Conservation (phyloP, 192 early-diverging fungal genomes). For the Entophlyctis helioformis region DNA sequence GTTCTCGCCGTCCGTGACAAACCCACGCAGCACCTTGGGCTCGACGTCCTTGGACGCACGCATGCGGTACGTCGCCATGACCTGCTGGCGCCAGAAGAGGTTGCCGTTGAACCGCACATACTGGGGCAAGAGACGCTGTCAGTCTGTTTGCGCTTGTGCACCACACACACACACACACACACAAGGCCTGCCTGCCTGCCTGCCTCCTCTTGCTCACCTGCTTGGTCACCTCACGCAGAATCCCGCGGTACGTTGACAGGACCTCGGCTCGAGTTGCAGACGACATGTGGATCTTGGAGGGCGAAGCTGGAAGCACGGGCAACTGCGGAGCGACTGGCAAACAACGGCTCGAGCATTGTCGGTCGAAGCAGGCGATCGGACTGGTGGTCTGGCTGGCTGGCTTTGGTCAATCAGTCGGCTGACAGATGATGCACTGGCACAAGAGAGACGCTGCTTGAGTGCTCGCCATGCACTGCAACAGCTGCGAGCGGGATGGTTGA, state of each 20-base stretch:
- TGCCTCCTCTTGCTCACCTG: constrained; percentile 3
- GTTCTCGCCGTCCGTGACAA: constrained; percentile 3
- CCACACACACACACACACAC: neutral
- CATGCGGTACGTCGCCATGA: constrained; percentile 3
- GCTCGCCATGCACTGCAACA: too few relatives aligned
- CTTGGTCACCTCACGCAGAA: constrained; percentile 14
- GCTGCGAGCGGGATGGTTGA: too few relatives aligned
- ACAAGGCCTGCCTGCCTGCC: neutral
- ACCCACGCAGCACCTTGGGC: neutral
- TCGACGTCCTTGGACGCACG: constrained; percentile 1
- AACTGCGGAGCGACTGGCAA: too few relatives aligned
- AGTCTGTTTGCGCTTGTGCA: neutral
- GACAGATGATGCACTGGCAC: too few relatives aligned
- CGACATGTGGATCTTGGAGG: neutral
- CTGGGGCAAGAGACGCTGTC: neutral
- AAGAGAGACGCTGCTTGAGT: too few relatives aligned
- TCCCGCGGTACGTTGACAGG: constrained; percentile 10
- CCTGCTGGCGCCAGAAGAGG: constrained; percentile 10
- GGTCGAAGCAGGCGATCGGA: too few relatives aligned
- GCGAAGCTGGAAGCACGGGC: too few relatives aligned
- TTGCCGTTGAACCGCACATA: constrained; percentile 10
- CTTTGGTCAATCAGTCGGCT: too few relatives aligned
- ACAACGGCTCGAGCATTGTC: too few relatives aligned
- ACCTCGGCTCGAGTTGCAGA: constrained; percentile 3
- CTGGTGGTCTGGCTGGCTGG: too few relatives aligned